Conservation (phyloP, 495 filamentous ascomycete genomes). For the Trichoderma asperelloides region DNA sequence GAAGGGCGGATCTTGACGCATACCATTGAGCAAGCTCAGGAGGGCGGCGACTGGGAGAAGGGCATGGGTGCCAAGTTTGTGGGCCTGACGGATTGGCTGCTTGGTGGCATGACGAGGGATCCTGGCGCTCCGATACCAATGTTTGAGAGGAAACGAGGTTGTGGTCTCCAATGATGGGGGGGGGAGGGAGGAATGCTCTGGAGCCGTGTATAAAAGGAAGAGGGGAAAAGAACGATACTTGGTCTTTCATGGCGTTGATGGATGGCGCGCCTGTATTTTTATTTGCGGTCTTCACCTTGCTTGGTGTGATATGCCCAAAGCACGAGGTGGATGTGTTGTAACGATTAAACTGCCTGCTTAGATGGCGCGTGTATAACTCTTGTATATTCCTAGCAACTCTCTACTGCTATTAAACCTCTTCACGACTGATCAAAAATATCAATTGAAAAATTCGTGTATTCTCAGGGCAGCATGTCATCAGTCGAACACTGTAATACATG, state of each 20-base stretch:
- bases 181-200: not conserved
- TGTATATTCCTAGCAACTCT: not conserved
- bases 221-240: not conserved
- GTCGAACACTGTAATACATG: not conserved
- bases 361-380: not conserved
- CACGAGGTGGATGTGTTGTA: not conserved
- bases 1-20: constrained; percentile 76
- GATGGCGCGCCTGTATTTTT: not conserved
- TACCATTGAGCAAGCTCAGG: constrained; percentile 88
- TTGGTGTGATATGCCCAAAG: not conserved
- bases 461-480: not conserved
- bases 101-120: constrained; percentile 49
- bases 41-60: constrained; percentile 56
- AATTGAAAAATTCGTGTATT: not conserved
- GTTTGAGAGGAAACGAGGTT: constrained; percentile 19
- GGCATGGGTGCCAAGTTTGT: constrained; percentile 61
- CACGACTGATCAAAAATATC: too few relatives aligned
- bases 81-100: constrained; percentile 79
- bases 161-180: constrained; percentile 1
- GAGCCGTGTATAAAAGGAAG: not conserved
- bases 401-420: not conserved
- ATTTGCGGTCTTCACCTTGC: not conserved
- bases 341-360: not conserved
- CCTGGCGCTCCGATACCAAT: constrained; percentile 23
- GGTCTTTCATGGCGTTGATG: not conserved